Evolutionary conservation across 2,329 filamentous ascomycete genomes (phyloP).

Genomic region (Arthrobotrys musiformis): DNA sequence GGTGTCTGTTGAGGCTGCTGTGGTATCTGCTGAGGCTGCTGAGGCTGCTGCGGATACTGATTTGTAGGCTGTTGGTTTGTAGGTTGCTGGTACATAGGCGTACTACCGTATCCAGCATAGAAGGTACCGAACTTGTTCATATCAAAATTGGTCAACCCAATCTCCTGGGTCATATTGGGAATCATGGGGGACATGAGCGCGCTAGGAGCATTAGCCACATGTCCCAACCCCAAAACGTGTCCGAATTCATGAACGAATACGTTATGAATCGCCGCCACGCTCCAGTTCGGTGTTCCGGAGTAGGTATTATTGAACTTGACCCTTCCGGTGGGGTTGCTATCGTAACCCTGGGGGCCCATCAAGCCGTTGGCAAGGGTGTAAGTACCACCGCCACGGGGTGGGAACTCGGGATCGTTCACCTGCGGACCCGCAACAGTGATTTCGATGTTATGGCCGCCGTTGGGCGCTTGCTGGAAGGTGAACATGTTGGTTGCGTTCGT

Average conservation of each 20-base stretch:
- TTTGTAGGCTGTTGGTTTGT: neutral
- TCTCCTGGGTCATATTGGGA: constrained; percentile 8
- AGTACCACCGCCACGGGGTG: neutral
- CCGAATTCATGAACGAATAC: constrained; percentile 25
- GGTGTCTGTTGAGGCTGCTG: constrained; percentile 2
- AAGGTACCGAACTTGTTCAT: constrained; percentile 6
- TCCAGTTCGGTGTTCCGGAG: constrained; percentile 16
- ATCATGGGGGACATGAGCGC: constrained; percentile 19
- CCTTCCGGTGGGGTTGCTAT: neutral
- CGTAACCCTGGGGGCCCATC: neutral
- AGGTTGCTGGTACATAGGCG: constrained; percentile 3
- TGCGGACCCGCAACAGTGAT: constrained; percentile 5
- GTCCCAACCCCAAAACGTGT: constrained; percentile 15
- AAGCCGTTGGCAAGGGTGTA: neutral
- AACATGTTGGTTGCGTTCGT: neutral
- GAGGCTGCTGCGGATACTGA: neutral
- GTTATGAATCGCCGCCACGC: constrained; percentile 10
- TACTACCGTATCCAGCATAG: neutral
- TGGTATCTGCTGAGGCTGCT: neutral
- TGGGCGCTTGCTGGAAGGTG: constrained; percentile 6
- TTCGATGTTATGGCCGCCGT: constrained; percentile 3
- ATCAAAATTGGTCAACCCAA: constrained; percentile 1
- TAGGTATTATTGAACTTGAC: constrained; percentile 20
- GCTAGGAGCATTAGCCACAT: neutral
- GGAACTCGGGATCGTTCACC: neutral